Conservation (phyloP, 768 basidiomycete genomes). For the Russula compacta region DNA sequence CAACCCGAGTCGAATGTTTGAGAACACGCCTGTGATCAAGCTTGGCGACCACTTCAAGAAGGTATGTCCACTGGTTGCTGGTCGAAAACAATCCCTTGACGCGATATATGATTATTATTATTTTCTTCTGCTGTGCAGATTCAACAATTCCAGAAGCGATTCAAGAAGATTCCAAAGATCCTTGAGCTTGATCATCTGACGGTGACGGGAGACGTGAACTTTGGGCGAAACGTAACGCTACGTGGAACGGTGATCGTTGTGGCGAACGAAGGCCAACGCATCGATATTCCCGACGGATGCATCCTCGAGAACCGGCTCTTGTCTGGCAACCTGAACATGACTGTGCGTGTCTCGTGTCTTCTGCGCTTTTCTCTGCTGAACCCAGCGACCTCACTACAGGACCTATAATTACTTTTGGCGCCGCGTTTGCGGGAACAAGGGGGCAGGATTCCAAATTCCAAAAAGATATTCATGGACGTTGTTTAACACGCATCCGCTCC, state of each 20-base stretch:
- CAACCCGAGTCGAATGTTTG: slow-evolving; percentile 50
- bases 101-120: neutral
- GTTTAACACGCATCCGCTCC: neutral
- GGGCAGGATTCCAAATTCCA: neutral
- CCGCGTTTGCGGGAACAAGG: neutral
- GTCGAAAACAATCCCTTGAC: neutral
- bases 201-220: slow-evolving; percentile 58
- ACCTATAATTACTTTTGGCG: slow-evolving; percentile 4
- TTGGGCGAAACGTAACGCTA: slow-evolving; percentile 55
- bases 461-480: neutral
- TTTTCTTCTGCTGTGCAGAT: slow-evolving; percentile 27
- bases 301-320: slow-evolving; percentile 52
- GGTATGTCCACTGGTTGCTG: slow-evolving; percentile 27
- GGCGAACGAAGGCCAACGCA: slow-evolving; percentile 49
- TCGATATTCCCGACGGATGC: slow-evolving; percentile 51
- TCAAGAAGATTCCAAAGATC: slow-evolving; percentile 68
- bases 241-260: slow-evolving; percentile 59
- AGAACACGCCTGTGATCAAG: slow-evolving; percentile 63
- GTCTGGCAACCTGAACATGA: slow-evolving; percentile 70
- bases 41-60: slow-evolving; percentile 75
- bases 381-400: neutral
- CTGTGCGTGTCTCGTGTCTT: slow-evolving; percentile 32
- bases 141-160: slow-evolving; percentile 60
- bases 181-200: slow-evolving; percentile 70
- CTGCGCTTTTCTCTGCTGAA: neutral